Base-by-base conservation (phyloP, 2,329 filamentous ascomycete genomes). In the Trichothecium roseum region DNA sequence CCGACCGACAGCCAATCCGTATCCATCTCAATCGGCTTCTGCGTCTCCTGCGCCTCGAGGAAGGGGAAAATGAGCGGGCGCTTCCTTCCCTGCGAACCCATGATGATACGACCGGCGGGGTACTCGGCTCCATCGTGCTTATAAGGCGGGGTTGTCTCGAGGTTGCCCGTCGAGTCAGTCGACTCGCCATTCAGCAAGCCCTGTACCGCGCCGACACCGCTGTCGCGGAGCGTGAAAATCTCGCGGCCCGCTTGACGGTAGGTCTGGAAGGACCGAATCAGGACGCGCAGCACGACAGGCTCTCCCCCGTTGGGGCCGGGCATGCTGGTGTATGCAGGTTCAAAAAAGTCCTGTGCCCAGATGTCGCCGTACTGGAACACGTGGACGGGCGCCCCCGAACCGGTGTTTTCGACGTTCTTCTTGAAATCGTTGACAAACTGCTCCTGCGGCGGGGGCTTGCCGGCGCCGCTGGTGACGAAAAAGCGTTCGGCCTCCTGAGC, bases 341-440 rank as follows among this genome's bases (percentile, higher is more conserved):
- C 57, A 18, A 63, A 39, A 27, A 58, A 52, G 36, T 64, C 59
- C 38, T 63, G 60, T 2, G 51, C 47, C 59, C 58, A 64, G 30
- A 53, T 44, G 38, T 62, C 56, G 20, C 38, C 41, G 16, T 40
- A 45, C 15, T 49, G 41, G 37, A 59, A 39, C 3, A 41, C 32
- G 8, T 45, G 35, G 1, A 56, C 34, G 0, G 49, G 44, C 6
- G 42, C 30, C 12, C 43, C 10, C 3, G 52, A 37, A 1, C 45
- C 43, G 2, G 47, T 40, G 2, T 36, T 18, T 1, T 32, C 34
- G 3, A 43, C 39, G 13, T 42, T 32, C 6, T 35, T 27, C 16
- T 37, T 30, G 7, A 55, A 28, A 18, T 45, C 30, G 18, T 37
- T 20, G 13, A 45, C 42, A 40, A 55, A 56, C 10, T 30, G 16